Evolutionary conservation across 73 alveolate genomes (phyloP).

Genomic region (Paramecium primaurelia): DNA sequence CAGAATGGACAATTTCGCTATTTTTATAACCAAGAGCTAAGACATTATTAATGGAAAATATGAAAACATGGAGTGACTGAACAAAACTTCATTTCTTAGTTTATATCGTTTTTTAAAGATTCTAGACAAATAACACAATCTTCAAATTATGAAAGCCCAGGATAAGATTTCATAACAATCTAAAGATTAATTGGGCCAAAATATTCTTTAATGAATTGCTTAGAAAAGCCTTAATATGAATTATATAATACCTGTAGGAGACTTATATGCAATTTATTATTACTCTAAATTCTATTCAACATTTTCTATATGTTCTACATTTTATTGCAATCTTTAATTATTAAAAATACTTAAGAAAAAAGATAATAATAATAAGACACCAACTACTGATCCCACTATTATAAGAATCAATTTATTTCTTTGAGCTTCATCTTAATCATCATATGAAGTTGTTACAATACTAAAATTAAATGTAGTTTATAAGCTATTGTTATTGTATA

Average conservation of each 20-base stretch:
- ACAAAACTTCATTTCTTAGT: neutral
- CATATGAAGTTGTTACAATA: neutral
- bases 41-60: slow-evolving; percentile 12
- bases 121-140: slow-evolving; percentile 40
- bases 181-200: neutral
- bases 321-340: neutral
- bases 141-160: neutral
- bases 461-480: neutral
- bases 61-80: slow-evolving; percentile 34
- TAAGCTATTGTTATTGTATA: neutral
- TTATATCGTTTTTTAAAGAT: neutral
- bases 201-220: neutral
- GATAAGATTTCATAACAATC: neutral
- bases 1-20: slow-evolving; percentile 23
- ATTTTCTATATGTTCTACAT: neutral
- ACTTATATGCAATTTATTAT: neutral
- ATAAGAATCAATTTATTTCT: neutral
- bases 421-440: neutral
- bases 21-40: neutral
- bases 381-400: neutral
- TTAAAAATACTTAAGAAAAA: neutral
- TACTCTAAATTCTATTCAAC: neutral
- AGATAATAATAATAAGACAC: neutral
- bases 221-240: neutral
- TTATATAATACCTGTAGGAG: neutral